Evolutionary conservation across 257 asterid species (phyloP), one percentile per base, ranked within the genome.

Genomic region (Ocimum tenuiflorum): DNA sequence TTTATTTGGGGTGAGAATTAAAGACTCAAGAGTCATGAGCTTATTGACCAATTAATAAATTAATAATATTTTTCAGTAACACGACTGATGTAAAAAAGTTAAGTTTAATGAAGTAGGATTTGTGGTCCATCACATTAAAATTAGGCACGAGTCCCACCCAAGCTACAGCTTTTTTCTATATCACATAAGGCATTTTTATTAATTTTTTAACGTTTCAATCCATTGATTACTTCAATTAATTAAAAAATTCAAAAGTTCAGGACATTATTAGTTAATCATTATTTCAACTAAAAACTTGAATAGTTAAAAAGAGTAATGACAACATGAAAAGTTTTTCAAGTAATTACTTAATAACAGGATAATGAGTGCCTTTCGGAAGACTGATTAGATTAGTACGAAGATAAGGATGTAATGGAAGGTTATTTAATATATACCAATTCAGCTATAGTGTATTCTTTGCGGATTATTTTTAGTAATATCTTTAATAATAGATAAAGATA

Each of bases 401-500:
- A 69, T 69, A 60, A 60, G 63, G 47, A 60, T 59, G 41, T 19
- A 55, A 24, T 51, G 43, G 36, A 65, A 65, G 33, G 69, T 63
- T 46, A 19, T 5, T 20, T 4, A 19, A 33, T 27, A 27, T n/a
- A n/a, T 0, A 17, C 14, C 7, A 17, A 48, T 63, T 46, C 46
- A 47, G 69, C 47, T 29, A 47, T 17, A 10, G 17, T 46, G 45
- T 47, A 3, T 47, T 41, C 33, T 9, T 63, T 15, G 46, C 14
- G 68, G 68, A 45, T 1, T 27, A 27, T 12, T 0, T 43, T 4
- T 43, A n/a, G 18, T 45, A 45, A 45, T 45, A 13, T 45, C 31
- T 24, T 4, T 24, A 24, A 24, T 24, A 24, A n/a, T n/a, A n/a
- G n/a, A n/a, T n/a, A n/a, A n/a, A n/a, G 31, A 24, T 24, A 4